Evolutionary conservation across 805 yeast species (phyloP), one percentile per base, ranked within the genome.

Genomic region (Lipomyces sp.): DNA sequence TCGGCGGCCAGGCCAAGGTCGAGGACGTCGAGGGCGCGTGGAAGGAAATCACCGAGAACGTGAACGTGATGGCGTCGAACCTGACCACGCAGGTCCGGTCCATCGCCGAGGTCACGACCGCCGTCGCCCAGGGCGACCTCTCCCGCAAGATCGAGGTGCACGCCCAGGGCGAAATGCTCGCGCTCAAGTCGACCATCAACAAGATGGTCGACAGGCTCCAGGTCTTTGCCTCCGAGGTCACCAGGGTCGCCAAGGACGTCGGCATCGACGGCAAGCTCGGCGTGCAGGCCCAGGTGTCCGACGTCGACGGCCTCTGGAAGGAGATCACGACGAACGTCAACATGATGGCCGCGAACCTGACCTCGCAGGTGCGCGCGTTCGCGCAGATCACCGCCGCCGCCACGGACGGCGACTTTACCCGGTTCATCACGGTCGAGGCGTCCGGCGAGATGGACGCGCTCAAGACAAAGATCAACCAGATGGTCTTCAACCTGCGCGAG

Each of bases 301-400:
- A 87, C 71, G 95, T 87, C 21, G 95, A 86, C 68, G 96, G 96
- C 2, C 70, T 86, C 53, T 87, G 96, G 96, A 86, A 84, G 64
- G 95, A 86, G 62, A 87, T 87, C 63, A 87, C 95, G 24, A 85
- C 93, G 18, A 87, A 87, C 69, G 96, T 87, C 58, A 87, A 87
- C 65, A 86, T 91, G 22, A 87, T 87, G 96, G 95, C 96, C 45
- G 82, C 91, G n/a, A 87, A 87, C 66, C 77, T 87, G 66, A 87
- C 96, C 0, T 83, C 95, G 1, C 96, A 87, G 71, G 95, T 87
- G 63, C 79, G 95, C 69, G 95, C 95, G 0, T 87, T 87, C 72
- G 95, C 95, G 34, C 95, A 87, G 66, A 87, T 87, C 62, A 87
- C 96, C 0, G 95, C 93, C 23, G 93, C 96, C 26, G 95, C 95